Evolutionary conservation across 345 rosid genomes (phyloP).

Genomic region (Toxicodendron radicans): DNA sequence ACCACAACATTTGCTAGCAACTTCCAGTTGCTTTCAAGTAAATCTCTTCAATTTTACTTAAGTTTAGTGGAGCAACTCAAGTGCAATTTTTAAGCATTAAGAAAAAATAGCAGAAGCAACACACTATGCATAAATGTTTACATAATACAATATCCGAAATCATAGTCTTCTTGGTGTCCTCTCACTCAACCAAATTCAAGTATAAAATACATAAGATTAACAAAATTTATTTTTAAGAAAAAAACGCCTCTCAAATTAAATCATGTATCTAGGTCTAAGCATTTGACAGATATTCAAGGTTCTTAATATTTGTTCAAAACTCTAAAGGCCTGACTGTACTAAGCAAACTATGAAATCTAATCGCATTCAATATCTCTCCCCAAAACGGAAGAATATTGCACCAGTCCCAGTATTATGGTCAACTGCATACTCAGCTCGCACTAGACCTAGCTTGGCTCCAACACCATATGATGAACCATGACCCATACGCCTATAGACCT

Average conservation of each 20-base stretch:
- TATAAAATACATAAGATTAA: not conserved
- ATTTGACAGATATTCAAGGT: slow-evolving; percentile 6
- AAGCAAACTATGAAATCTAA: slow-evolving; percentile 8
- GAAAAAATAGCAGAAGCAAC: not conserved
- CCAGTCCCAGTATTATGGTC: slow-evolving; percentile 92
- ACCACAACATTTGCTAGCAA: not conserved
- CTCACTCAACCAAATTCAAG: not conserved
- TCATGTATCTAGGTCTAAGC: slow-evolving; percentile 17
- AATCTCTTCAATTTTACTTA: too few relatives aligned
- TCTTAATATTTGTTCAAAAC: slow-evolving; percentile 9
- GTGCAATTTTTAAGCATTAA: not conserved
- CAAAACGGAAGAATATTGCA: slow-evolving; percentile 89
- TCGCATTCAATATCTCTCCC: slow-evolving; percentile 73
- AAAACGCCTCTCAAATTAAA: slow-evolving; percentile 17
- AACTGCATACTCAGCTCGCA: slow-evolving; percentile 91
- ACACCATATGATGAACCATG: slow-evolving; percentile 90
- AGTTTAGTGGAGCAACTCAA: not conserved
- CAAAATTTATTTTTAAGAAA: slow-evolving; percentile 3
- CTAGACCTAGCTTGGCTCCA: slow-evolving; percentile 85
- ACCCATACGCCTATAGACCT: slow-evolving; percentile 87
- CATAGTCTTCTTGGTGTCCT: slow-evolving; percentile 5
- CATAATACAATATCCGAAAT: slow-evolving; percentile 11
- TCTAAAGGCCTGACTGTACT: slow-evolving; percentile 15
- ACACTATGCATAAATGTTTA: not conserved
- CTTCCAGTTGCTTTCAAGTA: not conserved